Evolutionary conservation across 2,329 filamentous ascomycete genomes (phyloP), one percentile per base, ranked within the genome.

Genomic region (Atkinsonella texensis): DNA sequence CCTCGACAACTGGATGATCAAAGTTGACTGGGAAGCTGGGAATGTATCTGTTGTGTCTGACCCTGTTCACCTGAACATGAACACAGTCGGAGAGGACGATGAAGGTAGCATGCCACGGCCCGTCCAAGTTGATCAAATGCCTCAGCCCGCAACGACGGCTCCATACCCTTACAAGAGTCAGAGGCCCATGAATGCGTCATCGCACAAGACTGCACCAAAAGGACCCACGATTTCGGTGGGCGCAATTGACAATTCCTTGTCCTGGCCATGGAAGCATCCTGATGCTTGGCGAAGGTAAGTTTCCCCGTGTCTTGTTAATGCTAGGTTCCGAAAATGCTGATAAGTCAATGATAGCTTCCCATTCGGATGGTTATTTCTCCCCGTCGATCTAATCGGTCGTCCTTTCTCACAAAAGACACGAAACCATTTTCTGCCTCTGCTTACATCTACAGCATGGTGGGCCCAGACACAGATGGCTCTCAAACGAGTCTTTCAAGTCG

Each of bases 1-100:
- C 1, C 74, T 96, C 52, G 93, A 98, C 66, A 98, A 98, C 61
- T 98, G 93, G 93, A 98, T 98, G 93, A 89, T 98, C 64, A 93
- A 89, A 67, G 87, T 98, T 33, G 90, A 98, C 66, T 88, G 83
- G 76, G 80, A 89, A 59, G 83, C 79, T 2, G 82, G 93, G 62
- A 80, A 85, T 60, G 91, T 93, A 12, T 88, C 86, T 8, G 88
- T 98, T 57, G 84, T 85, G 15, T 89, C 89, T 0, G 89, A 96
- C 54, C 88, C 90, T 11, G 71, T 79, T 44, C 77, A 79, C 31
- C 68, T 94, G 74, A 63, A 87, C 75, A 72, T 75, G 74, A 79
- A 83, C 49, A 60, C 63, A 2, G 62, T 63, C 3, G 46, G 23
- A n/a, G 8, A 46, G 23, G 43, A 48, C 10, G 69, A 74, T 3